Evolutionary conservation across 2,329 filamentous ascomycete genomes (phyloP).

Genomic region (Nemania sp.): DNA sequence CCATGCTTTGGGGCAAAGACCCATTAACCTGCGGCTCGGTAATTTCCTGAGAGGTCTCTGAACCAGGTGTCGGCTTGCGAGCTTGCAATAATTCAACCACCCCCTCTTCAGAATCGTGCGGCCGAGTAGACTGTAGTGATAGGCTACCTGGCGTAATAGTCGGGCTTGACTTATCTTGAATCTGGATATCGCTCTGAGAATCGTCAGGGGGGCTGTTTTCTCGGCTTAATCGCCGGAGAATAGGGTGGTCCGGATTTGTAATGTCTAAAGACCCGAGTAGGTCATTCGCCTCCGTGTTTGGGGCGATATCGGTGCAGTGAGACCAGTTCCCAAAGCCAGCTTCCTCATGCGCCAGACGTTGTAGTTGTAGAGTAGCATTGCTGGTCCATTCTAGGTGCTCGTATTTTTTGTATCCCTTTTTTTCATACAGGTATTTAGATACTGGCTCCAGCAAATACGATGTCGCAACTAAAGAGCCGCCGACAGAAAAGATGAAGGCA

Average conservation of each 20-base stretch:
- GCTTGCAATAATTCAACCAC: no score
- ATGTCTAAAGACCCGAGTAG: neutral
- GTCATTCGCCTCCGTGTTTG: neutral
- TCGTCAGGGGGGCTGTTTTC: no score
- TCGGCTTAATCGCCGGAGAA: no score
- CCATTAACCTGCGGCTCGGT: no score
- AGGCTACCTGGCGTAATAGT: no score
- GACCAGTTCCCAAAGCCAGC: neutral
- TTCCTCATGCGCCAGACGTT: neutral
- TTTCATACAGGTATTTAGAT: neutral
- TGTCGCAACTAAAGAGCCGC: neutral
- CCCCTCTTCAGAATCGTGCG: no score
- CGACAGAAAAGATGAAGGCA: neutral
- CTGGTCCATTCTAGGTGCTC: neutral
- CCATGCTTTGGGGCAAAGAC: no score
- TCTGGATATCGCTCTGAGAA: no score
- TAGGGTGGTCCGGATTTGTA: neutral
- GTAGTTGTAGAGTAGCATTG: neutral
- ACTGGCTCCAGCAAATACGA: neutral
- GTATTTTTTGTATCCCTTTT: neutral
- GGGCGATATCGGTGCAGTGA: neutral
- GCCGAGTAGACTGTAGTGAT: no score
- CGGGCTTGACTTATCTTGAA: no score
- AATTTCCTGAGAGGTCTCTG: no score
- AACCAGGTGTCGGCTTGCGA: no score